Evolutionary conservation across 2,329 filamentous ascomycete genomes (phyloP).

Genomic region (Septoria linicola): DNA sequence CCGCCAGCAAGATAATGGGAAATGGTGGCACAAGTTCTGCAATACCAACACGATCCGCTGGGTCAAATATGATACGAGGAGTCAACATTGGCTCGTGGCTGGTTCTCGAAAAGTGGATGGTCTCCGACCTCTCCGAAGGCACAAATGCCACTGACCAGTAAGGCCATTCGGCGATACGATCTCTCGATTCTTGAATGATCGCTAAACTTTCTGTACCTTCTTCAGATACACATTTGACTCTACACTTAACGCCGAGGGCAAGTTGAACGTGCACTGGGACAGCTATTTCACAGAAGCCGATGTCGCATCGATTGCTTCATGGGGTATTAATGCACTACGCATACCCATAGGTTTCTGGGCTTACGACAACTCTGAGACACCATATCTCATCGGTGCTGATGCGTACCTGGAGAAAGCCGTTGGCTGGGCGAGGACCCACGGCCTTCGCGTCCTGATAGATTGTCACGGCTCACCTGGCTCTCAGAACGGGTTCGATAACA

Average conservation of each 20-base stretch:
- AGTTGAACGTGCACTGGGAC: slow-evolving; percentile 37
- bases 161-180: no score
- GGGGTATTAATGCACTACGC: slow-evolving; percentile 43
- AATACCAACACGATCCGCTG: no score
- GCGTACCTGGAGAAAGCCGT: slow-evolving; percentile 51
- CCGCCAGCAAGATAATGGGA: no score
- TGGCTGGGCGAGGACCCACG: slow-evolving; percentile 47
- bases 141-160: slow-evolving; percentile 41
- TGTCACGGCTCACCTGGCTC: slow-evolving; percentile 52
- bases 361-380: slow-evolving; percentile 44
- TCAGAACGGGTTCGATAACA: slow-evolving; percentile 52
- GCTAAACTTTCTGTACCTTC: no score
- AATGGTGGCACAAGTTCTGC: no score
- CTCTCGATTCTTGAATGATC: no score
- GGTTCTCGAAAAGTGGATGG: slow-evolving; percentile 42
- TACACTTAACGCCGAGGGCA: slow-evolving; percentile 31
- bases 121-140: slow-evolving; percentile 37
- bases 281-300: slow-evolving; percentile 44
- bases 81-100: slow-evolving; percentile 43
- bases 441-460: slow-evolving; percentile 52
- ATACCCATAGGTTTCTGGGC: slow-evolving; percentile 57
- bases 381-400: slow-evolving; percentile 49
- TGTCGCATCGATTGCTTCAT: slow-evolving; percentile 41
- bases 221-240: slow-evolving; percentile 42
- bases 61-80: no score